Percentiles rank a stretch among this genome's conserved stretches.
Evolutionary conservation across 2,329 filamentous ascomycete species (phyloP).

Genomic region (Zymoseptoria ardabiliae): DNA sequence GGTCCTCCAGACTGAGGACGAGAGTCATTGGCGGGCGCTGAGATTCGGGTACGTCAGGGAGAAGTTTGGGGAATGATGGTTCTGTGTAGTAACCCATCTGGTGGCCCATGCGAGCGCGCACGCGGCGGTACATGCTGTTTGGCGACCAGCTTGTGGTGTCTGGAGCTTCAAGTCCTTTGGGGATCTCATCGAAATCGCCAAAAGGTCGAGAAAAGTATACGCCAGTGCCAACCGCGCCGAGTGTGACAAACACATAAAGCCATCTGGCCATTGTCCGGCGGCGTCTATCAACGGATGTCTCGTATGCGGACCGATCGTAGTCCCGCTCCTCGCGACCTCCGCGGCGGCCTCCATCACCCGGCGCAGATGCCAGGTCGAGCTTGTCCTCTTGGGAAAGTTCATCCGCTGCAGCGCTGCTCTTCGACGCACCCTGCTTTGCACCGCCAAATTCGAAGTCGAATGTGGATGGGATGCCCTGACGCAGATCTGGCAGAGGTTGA

Average conservation of each 20-base stretch:
- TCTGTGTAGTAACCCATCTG: slow-evolving; percentile 91
- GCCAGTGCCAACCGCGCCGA: slow-evolving; percentile 50
- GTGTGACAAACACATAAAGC: slow-evolving; percentile 57
- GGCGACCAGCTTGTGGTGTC: slow-evolving; percentile 74
- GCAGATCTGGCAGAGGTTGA: slow-evolving; percentile 77
- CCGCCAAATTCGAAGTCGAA: slow-evolving; percentile 64
- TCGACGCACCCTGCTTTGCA: not conserved
- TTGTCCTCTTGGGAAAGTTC: slow-evolving; percentile 26
- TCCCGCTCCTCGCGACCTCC: slow-evolving; percentile 54
- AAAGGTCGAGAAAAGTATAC: slow-evolving; percentile 82
- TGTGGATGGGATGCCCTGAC: slow-evolving; percentile 90
- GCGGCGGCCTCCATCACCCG: slow-evolving; percentile 28
- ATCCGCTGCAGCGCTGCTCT: slow-evolving; percentile 5
- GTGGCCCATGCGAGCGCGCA: slow-evolving; percentile 64
- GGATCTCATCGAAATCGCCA: slow-evolving; percentile 62
- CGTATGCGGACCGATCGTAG: slow-evolving; percentile 71
- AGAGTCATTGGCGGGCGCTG: slow-evolving; percentile 85
- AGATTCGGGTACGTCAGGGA: slow-evolving; percentile 71
- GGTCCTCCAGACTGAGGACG: slow-evolving; percentile 84
- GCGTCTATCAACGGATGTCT: slow-evolving; percentile 82
- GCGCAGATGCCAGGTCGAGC: slow-evolving; percentile 16
- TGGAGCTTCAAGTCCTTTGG: slow-evolving; percentile 49
- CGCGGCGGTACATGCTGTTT: slow-evolving; percentile 71
- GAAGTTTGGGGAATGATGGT: slow-evolving; percentile 85
- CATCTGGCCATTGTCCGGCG: slow-evolving; percentile 69